phyloP scores from a whole-genome alignment of 208 protist species.

The Wallacemonas sp. region DNA sequence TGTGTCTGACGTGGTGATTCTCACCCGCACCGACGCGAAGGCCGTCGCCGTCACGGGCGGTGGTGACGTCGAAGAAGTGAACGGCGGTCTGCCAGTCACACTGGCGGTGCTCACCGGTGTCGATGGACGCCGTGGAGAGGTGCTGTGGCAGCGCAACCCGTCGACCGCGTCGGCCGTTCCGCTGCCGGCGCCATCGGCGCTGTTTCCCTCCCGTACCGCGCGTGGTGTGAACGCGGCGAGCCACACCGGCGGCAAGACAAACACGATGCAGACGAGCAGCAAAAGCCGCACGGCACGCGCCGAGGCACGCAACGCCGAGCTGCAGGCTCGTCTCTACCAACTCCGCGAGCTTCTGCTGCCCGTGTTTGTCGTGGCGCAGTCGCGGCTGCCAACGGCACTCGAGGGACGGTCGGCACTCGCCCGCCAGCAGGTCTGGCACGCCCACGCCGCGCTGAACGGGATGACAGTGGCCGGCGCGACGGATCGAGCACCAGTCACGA shows the following conservation, averaged over 20 bases:
- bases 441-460: not conserved
- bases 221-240: not conserved
- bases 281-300: not conserved
- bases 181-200: no score
- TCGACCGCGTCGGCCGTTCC: not conserved
- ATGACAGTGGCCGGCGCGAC: no score
- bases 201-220: not conserved
- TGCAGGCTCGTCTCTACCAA: not conserved
- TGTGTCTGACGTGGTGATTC: not conserved
- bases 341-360: not conserved
- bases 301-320: not conserved
- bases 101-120: not conserved
- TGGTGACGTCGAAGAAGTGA: not conserved
- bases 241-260: no score
- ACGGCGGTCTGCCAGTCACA: slow-evolving; percentile 4
- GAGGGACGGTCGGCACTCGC: not conserved
- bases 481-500: not conserved
- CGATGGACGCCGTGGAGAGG: not conserved
- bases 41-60: not conserved
- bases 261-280: slow-evolving; percentile 5
- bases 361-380: not conserved
- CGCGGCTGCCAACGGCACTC: not conserved
- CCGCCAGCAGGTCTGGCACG: not conserved
- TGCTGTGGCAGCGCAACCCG: not conserved
- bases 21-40: not conserved